These are phyloP conservation scores for Syncephalastrum monosporum DNA, from an alignment of 371 early-diverging fungal genomes.

Conservation along the genomic window DNA sequence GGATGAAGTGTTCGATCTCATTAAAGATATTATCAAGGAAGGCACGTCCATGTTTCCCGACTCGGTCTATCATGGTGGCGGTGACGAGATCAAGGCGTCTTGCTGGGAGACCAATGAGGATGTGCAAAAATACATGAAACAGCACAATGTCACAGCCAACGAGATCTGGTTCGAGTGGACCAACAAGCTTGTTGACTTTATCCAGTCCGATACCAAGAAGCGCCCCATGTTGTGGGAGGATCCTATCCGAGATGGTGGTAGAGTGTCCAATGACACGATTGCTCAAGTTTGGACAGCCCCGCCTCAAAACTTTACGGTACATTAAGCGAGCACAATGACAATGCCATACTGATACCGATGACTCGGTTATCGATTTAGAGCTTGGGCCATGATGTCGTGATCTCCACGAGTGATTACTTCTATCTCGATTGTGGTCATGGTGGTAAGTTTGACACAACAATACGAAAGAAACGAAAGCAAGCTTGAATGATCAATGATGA, in stretches of 20 bases:
- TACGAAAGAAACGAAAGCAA: not conserved
- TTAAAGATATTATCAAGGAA: constrained; percentile 65
- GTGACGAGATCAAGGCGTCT: constrained; percentile 72
- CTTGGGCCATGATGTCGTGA: constrained; percentile 56
- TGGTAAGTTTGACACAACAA: constrained; percentile 27
- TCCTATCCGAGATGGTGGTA: constrained; percentile 26
- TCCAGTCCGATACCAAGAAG: constrained; percentile 28
- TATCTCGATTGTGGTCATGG: constrained; percentile 75
- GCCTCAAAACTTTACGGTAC: constrained; percentile 40
- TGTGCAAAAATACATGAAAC: constrained; percentile 22
- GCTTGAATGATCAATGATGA: not conserved
- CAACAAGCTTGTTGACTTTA: constrained; percentile 27
- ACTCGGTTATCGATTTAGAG: constrained; percentile 4
- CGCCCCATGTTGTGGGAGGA: constrained; percentile 53
- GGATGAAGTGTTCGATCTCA: constrained; percentile 51
- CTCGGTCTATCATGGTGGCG: constrained; percentile 69
- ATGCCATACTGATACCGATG: not conserved
- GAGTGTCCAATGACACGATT: constrained; percentile 38
- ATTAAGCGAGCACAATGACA: not conserved
- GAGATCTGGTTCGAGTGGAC: constrained; percentile 35
- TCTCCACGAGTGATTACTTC: constrained; percentile 59
- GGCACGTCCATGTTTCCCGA: constrained; percentile 63
- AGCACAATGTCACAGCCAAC: constrained; percentile 27
- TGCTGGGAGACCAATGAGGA: constrained; percentile 55
- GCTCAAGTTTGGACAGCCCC: constrained; percentile 61